Conservation (phyloP, 1,284 basidiomycete genomes). For the Pseudozyma thailandica region DNA sequence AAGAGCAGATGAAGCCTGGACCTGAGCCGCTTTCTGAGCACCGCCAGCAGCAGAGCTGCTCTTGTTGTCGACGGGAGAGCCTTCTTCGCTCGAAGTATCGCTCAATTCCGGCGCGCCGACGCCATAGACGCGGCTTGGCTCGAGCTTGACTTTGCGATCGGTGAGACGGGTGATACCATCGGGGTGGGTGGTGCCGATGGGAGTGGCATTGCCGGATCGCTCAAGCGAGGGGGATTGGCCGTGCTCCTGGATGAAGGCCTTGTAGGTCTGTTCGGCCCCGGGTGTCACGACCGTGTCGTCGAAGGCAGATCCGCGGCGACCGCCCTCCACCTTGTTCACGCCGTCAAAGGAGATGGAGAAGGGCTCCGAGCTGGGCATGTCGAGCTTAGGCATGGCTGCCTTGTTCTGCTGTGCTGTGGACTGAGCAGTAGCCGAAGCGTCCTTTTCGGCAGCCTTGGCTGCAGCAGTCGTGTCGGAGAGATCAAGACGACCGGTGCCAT, state of each 20-base stretch:
- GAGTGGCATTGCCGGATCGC: slow-evolving; percentile 22
- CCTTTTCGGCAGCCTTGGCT: slow-evolving; percentile 3
- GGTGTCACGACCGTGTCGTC: slow-evolving; percentile 50
- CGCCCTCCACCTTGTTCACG: slow-evolving; percentile 8
- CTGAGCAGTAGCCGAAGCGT: neutral
- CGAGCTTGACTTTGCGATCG: slow-evolving; percentile 47
- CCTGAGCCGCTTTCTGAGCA: slow-evolving; percentile 38
- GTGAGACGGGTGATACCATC: slow-evolving; percentile 38
- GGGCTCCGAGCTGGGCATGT: slow-evolving; percentile 61
- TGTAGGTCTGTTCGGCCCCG: slow-evolving; percentile 50
- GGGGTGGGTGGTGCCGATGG: slow-evolving; percentile 25
- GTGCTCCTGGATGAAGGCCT: slow-evolving; percentile 37
- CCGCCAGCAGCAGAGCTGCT: slow-evolving; percentile 27
- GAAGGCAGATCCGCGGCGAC: slow-evolving; percentile 23
- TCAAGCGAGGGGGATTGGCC: slow-evolving; percentile 25
- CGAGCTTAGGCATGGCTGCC: slow-evolving; percentile 52
- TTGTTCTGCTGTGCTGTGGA: slow-evolving; percentile 16
- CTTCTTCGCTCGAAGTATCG: slow-evolving; percentile 45
- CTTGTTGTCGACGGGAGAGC: slow-evolving; percentile 17
- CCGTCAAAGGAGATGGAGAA: slow-evolving; percentile 53
- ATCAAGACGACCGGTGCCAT: slow-evolving; percentile 62
- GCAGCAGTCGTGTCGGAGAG: slow-evolving; percentile 14
- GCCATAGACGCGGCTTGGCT: slow-evolving; percentile 49
- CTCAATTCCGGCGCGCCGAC: slow-evolving; percentile 37
- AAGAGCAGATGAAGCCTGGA: slow-evolving; percentile 37